These are phyloP conservation scores for Ascochyta viciae-villosae DNA, from an alignment of 2,329 filamentous ascomycete species.

Conservation along the genomic window DNA sequence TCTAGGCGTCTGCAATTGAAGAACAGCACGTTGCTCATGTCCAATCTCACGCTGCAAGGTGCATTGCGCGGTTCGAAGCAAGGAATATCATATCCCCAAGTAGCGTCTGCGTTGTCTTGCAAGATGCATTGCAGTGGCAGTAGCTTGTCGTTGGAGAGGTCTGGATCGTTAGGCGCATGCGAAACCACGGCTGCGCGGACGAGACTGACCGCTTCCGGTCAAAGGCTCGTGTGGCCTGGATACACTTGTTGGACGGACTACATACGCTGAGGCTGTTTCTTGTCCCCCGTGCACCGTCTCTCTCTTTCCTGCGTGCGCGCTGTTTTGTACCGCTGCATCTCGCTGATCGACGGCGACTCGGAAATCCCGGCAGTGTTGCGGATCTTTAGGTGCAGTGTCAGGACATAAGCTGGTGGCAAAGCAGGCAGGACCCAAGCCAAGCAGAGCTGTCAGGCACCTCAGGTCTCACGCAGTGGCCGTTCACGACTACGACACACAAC, in stretches of 20 bases:
- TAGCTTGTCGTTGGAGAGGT: constrained; percentile 18
- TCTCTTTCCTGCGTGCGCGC: neutral
- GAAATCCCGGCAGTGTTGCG: constrained; percentile 24
- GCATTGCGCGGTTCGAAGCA: constrained; percentile 4
- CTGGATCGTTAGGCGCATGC: constrained; percentile 17
- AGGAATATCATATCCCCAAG: constrained; percentile 8
- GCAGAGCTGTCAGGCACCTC: constrained; percentile 23
- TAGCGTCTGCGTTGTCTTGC: constrained; percentile 18
- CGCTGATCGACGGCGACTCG: constrained; percentile 15
- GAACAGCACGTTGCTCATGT: constrained; percentile 6
- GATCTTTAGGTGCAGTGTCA: constrained; percentile 11
- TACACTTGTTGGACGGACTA: constrained; percentile 10
- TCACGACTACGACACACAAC: constrained; percentile 20
- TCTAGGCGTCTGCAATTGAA: constrained; percentile 12
- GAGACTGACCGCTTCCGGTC: constrained; percentile 17
- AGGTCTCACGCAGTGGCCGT: constrained; percentile 26
- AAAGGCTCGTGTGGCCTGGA: constrained; percentile 1
- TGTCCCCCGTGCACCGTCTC: constrained; percentile 4
- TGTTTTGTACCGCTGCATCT: constrained; percentile 1
- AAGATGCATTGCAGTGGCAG: constrained; percentile 14
- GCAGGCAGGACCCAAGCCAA: constrained; percentile 22
- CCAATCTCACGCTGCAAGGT: constrained; percentile 13
- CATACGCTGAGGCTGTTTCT: neutral
- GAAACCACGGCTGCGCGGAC: neutral
- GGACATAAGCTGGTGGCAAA: constrained; percentile 24